phyloP scores from a whole-genome alignment of 768 basidiomycete species.

The Mycena chlorophos region DNA sequence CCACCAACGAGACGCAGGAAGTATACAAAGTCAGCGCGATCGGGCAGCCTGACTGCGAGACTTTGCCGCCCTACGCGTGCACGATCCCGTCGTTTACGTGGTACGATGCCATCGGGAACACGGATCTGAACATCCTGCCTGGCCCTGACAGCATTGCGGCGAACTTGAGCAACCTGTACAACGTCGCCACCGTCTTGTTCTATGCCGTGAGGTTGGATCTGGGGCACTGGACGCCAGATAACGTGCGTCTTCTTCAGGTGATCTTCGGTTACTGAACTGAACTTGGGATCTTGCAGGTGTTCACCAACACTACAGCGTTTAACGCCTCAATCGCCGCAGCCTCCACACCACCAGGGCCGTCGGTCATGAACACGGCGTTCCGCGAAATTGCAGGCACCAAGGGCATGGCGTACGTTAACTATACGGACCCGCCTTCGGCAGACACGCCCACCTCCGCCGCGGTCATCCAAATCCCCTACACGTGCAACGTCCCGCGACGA shows the following conservation, averaged over 20 bases:
- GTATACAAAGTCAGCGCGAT: constrained; percentile 6
- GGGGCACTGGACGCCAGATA: constrained; percentile 15
- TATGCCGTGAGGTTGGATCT: constrained; percentile 16
- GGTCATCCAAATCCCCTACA: constrained; percentile 15
- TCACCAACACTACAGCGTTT: constrained; percentile 20
- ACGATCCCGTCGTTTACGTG: not conserved
- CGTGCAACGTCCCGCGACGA: constrained; percentile 10
- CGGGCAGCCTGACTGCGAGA: constrained; percentile 2
- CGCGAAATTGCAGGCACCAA: not conserved
- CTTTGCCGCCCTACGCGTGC: not conserved
- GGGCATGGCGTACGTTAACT: constrained; percentile 15
- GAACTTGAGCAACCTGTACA: constrained; percentile 9
- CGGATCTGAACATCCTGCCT: constrained; percentile 10
- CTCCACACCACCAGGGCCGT: no score
- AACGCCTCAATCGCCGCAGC: not conserved
- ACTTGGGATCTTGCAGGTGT: not conserved
- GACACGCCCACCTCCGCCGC: constrained; percentile 3
- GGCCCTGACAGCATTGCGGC: not conserved
- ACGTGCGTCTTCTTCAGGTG: constrained; percentile 2
- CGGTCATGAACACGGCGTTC: not conserved
- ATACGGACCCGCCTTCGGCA: not conserved
- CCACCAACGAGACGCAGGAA: not conserved
- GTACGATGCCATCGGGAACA: constrained; percentile 16
- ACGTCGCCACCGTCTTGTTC: constrained; percentile 9
- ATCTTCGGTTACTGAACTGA: not conserved